A percentile compares a stretch with the other conserved stretches of the same genome.
Conservation (phyloP, 2,329 filamentous ascomycete species). For the Periconia sp. region DNA sequence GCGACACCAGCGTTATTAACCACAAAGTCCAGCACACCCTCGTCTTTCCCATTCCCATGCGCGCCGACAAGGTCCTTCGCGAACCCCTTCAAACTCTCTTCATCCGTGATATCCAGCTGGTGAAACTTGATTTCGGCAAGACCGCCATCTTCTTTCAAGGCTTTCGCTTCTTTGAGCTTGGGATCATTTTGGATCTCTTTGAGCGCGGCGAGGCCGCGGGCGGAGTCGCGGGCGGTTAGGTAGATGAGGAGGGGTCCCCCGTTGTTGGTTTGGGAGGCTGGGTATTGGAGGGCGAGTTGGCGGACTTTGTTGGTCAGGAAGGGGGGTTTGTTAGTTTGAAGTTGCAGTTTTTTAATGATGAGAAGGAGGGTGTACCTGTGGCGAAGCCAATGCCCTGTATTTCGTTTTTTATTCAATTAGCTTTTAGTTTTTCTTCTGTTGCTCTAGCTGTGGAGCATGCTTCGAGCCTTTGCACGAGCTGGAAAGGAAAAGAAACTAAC, state of each 20-base stretch:
- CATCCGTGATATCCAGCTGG: conserved; percentile 52
- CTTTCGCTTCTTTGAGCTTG: conserved; percentile 50
- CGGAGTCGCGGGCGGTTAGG: conserved; percentile 54
- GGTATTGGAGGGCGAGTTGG: conserved; percentile 57
- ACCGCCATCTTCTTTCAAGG: conserved; percentile 39
- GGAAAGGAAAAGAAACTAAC: conserved; percentile 18
- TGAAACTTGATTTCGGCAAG: conserved; percentile 52
- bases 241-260: conserved; percentile 55
- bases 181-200: conserved; percentile 47
- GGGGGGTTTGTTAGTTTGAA: not conserved
- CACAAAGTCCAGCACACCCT: conserved; percentile 48
- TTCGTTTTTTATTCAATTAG: conserved; percentile 9
- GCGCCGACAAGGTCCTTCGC: conserved; percentile 45
- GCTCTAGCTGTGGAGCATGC: too few species aligned
- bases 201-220: conserved; percentile 52
- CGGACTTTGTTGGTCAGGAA: conserved; percentile 43
- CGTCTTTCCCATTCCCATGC: conserved; percentile 49
- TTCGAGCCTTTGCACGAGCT: too few species aligned
- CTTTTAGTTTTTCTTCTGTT: too few species aligned
- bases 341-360: not conserved
- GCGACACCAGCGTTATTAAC: conserved; percentile 59
- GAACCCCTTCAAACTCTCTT: conserved; percentile 48
- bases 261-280: conserved; percentile 50
- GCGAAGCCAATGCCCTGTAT: conserved; percentile 49
- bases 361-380: conserved; percentile 38